These are phyloP conservation scores for Nothopassalora personata DNA, from an alignment of 2,329 filamentous ascomycete species.

Conservation along the genomic window DNA sequence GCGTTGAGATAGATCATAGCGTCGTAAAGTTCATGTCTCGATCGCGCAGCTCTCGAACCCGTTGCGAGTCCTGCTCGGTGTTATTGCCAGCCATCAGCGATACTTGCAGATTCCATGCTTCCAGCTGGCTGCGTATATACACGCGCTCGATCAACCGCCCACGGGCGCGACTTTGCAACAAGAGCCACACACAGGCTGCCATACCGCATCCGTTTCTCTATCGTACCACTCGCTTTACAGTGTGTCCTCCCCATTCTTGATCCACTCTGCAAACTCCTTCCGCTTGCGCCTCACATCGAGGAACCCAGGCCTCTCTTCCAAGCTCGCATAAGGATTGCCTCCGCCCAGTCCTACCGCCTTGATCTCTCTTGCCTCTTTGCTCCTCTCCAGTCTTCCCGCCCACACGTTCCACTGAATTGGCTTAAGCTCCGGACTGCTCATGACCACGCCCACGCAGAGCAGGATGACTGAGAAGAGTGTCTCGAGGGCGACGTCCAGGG, in stretches of 20 bases:
- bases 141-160: background rate
- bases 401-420: slow-evolving; percentile 80
- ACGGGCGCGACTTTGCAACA: background rate
- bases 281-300: slow-evolving; percentile 75
- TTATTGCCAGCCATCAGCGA: background rate
- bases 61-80: background rate
- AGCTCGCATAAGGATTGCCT: slow-evolving; percentile 71
- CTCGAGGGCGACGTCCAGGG: slow-evolving; percentile 82
- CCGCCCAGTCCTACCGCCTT: slow-evolving; percentile 63
- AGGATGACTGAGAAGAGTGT: slow-evolving; percentile 72
- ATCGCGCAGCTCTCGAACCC: background rate
- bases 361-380: slow-evolving; percentile 50
- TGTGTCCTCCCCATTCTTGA: slow-evolving; percentile 36
- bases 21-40: background rate
- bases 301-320: slow-evolving; percentile 80
- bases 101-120: background rate
- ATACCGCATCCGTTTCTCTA: background rate
- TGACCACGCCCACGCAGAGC: slow-evolving; percentile 77
- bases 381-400: slow-evolving; percentile 75
- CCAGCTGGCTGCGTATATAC: background rate
- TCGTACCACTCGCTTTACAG: background rate
- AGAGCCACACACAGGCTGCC: background rate
- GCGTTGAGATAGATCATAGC: background rate
- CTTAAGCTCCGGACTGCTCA: slow-evolving; percentile 69
- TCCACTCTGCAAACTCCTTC: slow-evolving; percentile 74